Evolutionary conservation across 176 grass and related monocot species (phyloP), one percentile per base, ranked within the genome.

Genomic region (Chrysopogon serrulatus): DNA sequence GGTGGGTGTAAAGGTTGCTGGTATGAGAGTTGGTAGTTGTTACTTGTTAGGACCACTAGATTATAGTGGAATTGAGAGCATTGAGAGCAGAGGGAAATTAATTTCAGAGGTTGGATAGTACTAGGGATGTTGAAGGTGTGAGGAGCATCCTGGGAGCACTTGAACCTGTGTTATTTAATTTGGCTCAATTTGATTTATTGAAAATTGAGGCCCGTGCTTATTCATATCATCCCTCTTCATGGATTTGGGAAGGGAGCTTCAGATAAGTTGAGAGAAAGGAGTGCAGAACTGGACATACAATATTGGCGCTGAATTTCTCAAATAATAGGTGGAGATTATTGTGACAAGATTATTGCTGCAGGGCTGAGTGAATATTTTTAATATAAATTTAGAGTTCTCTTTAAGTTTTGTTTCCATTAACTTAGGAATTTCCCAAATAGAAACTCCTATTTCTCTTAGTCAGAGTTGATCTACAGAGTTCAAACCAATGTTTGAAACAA

Each of bases 241-340:
- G 42, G 77, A 48, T 45, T 24, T 64, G 51, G 41, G 11, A 95
- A 92, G 95, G 10, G 85, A 98, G 90, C 94, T 84, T 88, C 92
- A 1, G 84, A 71, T 73, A 98, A 88, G 64, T 80, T 95, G 85
- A 98, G 93, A 82, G 87, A 95, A 95, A 84, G 84, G 43, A 89
- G 88, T 6, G 43, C 54, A 0, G 90, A 79, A 77, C 73, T 89
- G 65, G 83, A 95, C 31, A 90, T 84, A 51, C 70, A n/a, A n/a
- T 98, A 56, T 91, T 92, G 66, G 54, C 10, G 82, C 93, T 71
- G 87, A 91, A 10, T 62, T 98, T 74, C 82, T 80, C 41, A 95
- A 89, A 23, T 43, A 79, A 54, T 89, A 78, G 40, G 5, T 74
- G 36, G 92, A 93, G 82, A 94, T 98, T 66, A 95, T 95, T 88